A percentile compares a stretch with the other conserved stretches of the same genome.
phyloP scores from a whole-genome alignment of 2,329 filamentous ascomycete species.

The Aureobasidium sp. region DNA sequence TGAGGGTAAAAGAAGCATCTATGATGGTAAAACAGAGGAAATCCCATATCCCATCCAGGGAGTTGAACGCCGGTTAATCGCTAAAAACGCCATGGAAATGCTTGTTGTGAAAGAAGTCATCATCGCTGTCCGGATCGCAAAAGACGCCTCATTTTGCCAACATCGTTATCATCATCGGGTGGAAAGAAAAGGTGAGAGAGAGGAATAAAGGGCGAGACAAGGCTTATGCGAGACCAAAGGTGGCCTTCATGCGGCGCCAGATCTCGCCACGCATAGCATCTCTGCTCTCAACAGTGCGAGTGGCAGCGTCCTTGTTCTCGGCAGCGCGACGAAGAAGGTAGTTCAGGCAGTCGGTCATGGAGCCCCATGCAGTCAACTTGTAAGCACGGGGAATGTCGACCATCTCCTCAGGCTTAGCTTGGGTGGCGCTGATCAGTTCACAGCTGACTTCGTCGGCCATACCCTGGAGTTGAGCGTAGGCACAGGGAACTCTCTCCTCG shows the following conservation, averaged over 20 bases:
- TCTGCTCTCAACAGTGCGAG: constrained; percentile 46
- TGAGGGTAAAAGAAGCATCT: constrained; percentile 1
- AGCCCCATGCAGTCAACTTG: constrained; percentile 53
- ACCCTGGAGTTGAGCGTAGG: constrained; percentile 78
- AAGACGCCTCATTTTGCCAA: not conserved
- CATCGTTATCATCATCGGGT: not conserved
- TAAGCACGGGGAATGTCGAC: constrained; percentile 42
- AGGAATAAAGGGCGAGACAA: not conserved
- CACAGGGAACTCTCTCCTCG: constrained; percentile 41
- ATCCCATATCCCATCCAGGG: not conserved
- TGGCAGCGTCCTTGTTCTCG: constrained; percentile 56
- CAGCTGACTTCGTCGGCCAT: constrained; percentile 91
- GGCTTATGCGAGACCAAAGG: constrained; percentile 13
- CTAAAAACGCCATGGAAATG: not conserved
- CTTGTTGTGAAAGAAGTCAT: not conserved
- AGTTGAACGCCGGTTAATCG: not conserved
- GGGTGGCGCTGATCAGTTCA: constrained; percentile 42
- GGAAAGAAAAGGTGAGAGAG: not conserved
- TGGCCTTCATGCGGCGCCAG: constrained; percentile 31
- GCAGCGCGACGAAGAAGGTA: constrained; percentile 56
- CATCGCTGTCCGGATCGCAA: not conserved
- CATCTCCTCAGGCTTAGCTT: constrained; percentile 29
- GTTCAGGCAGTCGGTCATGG: constrained; percentile 68
- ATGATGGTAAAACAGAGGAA: not conserved
- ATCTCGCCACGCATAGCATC: constrained; percentile 47